Conservation (phyloP, 208 protist genomes). For the Crithidia expoeki region DNA sequence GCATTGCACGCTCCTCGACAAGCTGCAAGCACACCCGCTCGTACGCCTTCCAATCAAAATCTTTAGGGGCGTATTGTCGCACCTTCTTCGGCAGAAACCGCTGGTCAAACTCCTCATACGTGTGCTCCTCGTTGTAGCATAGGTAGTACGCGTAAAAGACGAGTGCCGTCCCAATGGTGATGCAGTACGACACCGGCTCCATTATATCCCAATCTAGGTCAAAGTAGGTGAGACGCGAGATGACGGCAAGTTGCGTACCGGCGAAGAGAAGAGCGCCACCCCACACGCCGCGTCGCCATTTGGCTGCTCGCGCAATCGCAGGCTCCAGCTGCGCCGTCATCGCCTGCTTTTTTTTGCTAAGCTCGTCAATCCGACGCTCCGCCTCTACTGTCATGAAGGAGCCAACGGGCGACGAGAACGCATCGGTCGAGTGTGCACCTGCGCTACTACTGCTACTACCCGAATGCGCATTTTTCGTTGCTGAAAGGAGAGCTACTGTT, state of each 20-base stretch:
- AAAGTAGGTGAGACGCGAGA: conserved; percentile 87
- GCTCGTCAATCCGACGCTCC: conserved; percentile 34
- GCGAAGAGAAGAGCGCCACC: conserved; percentile 55
- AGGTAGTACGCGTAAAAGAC: conserved; percentile 78
- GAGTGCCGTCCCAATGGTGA: conserved; percentile 61
- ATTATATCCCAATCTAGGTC: conserved; percentile 92
- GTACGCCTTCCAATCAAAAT: conserved; percentile 81
- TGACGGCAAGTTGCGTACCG: conserved; percentile 71
- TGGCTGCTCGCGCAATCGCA: conserved; percentile 49
- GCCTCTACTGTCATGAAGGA: conserved; percentile 55
- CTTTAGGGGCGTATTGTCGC: conserved; percentile 58
- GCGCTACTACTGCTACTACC: too few relatives aligned
- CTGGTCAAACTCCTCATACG: conserved; percentile 57
- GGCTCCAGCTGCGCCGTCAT: conserved; percentile 51
- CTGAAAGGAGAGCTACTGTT: conserved; percentile 23
- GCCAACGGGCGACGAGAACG: background rate
- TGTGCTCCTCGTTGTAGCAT: conserved; percentile 56
- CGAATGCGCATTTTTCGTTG: too few relatives aligned
- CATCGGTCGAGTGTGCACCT: background rate
- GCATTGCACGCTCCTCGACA: conserved; percentile 42
- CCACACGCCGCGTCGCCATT: conserved; percentile 74
- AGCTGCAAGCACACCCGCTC: conserved; percentile 44
- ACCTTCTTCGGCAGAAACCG: conserved; percentile 54
- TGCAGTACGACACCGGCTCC: conserved; percentile 88
- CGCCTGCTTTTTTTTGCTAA: conserved; percentile 37